These are phyloP conservation scores for Microthlaspi erraticum DNA, from an alignment of 345 rosid genomes.

Conservation along the genomic window DNA sequence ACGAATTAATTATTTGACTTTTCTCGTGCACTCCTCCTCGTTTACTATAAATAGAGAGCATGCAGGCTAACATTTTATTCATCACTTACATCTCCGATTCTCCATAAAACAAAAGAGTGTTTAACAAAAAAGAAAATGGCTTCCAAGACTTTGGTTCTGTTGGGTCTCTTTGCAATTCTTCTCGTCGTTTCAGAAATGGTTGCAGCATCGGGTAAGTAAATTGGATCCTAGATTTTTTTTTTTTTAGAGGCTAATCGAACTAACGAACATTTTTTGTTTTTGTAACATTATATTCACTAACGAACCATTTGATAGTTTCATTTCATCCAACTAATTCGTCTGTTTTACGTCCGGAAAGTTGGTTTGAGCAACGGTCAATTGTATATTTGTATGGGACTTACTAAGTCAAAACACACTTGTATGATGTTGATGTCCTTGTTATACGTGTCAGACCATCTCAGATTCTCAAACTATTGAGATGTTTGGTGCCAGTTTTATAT, in stretches of 20 bases:
- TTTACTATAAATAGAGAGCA: background rate
- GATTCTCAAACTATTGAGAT: background rate
- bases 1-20: background rate
- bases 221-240: too few species aligned
- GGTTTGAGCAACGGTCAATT: background rate
- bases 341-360: background rate
- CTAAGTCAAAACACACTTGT: background rate
- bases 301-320: constrained; percentile 1
- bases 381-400: background rate
- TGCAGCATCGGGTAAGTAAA: background rate
- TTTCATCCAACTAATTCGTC: background rate
- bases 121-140: constrained; percentile 29
- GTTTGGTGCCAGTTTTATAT: too few species aligned
- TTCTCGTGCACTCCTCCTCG: background rate
- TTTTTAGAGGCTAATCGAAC: too few species aligned
- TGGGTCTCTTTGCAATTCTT: constrained; percentile 36
- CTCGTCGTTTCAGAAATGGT: constrained; percentile 15
- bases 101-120: background rate
- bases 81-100: background rate
- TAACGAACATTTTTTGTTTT: too few species aligned
- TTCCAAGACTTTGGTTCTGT: constrained; percentile 30
- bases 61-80: background rate
- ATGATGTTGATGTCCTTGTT: background rate
- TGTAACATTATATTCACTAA: background rate
- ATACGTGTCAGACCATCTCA: background rate